Base-by-base conservation (phyloP, 495 filamentous ascomycete genomes). In the Penicilliopsis zonata region DNA sequence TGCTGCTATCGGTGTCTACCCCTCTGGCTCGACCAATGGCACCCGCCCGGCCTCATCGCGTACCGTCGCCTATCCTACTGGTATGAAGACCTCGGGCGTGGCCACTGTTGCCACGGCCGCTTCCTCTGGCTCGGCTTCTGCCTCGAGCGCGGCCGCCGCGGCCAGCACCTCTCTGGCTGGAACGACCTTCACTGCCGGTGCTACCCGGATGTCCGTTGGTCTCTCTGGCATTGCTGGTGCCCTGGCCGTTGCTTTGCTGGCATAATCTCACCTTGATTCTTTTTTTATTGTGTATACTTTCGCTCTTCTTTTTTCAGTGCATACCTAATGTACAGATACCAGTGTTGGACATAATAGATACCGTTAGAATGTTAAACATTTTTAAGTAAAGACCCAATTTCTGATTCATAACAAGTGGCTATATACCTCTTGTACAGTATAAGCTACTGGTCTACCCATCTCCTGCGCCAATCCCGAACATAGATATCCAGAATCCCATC, bases 401-500 rank as follows among this genome's bases (percentile, higher is more conserved):
- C n/a, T n/a, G n/a, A n/a, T n/a, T n/a, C n/a, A n/a, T n/a, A n/a
- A n/a, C n/a, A n/a, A n/a, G n/a, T n/a, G n/a, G n/a, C n/a, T n/a
- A n/a, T n/a, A n/a, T n/a, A n/a, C n/a, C n/a, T n/a, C n/a, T n/a
- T n/a, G n/a, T n/a, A n/a, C n/a, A n/a, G n/a, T n/a, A 24, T 7
- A 24, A n/a, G 22, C 22, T 13, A 12, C 26, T 12, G n/a, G 5
- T 13, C 12, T 35, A 33, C 43, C 54, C 58, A 62, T 5, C 58
- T 38, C 9, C 15, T 39, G 38, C 52, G 18, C 58, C 58, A 62
- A 23, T 58, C 55, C 15, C 43, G 41, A 4, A 47, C 50, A 43
- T 62, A 62, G 7, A 45, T 48, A 27, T 23, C 41, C 19, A 62
- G 18, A 18, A 62, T 59, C 3, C 55, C 58, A 37, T 56, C 55